These are phyloP conservation scores for Phytophthora sojae DNA, from an alignment of 352 stramenopile genomes.

Conservation along the genomic window DNA sequence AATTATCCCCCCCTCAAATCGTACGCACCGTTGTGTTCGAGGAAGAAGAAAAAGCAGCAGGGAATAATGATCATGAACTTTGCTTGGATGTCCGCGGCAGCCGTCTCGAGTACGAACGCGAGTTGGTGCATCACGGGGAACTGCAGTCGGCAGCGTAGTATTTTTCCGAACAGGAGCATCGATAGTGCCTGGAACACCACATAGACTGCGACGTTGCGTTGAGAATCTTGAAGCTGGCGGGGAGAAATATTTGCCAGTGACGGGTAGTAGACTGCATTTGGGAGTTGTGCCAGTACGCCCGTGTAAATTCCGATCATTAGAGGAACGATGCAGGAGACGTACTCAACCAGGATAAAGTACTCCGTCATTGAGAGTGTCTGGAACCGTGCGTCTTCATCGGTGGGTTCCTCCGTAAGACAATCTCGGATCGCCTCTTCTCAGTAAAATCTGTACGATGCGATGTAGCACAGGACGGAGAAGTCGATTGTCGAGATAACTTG, in stretches of 20 bases:
- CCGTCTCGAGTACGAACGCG: slow-evolving; percentile 35
- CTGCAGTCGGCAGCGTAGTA: slow-evolving; percentile 17
- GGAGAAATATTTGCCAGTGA: background rate
- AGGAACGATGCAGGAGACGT: slow-evolving; percentile 36
- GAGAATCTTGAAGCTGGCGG: background rate
- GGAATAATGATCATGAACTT: slow-evolving; percentile 38
- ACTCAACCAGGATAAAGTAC: slow-evolving; percentile 38
- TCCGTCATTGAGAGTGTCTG: slow-evolving; percentile 30
- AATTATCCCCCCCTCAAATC: background rate
- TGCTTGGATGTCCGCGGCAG: slow-evolving; percentile 29
- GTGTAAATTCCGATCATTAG: slow-evolving; percentile 35
- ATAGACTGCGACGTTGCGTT: slow-evolving; percentile 27
- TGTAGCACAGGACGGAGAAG: background rate
- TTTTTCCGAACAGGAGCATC: slow-evolving; percentile 20
- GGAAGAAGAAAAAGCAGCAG: slow-evolving; percentile 39
- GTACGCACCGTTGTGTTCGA: slow-evolving; percentile 33
- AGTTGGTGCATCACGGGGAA: slow-evolving; percentile 37
- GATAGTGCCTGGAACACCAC: slow-evolving; percentile 27
- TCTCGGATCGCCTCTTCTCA: slow-evolving; percentile 1
- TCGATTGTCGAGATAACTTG: background rate
- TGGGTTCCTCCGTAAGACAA: background rate
- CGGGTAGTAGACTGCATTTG: slow-evolving; percentile 29
- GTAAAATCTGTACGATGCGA: background rate
- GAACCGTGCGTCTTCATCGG: background rate
- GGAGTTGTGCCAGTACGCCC: slow-evolving; percentile 10